Conservation (phyloP, 2,329 filamentous ascomycete species). For the Scedosporium aurantiacum region DNA sequence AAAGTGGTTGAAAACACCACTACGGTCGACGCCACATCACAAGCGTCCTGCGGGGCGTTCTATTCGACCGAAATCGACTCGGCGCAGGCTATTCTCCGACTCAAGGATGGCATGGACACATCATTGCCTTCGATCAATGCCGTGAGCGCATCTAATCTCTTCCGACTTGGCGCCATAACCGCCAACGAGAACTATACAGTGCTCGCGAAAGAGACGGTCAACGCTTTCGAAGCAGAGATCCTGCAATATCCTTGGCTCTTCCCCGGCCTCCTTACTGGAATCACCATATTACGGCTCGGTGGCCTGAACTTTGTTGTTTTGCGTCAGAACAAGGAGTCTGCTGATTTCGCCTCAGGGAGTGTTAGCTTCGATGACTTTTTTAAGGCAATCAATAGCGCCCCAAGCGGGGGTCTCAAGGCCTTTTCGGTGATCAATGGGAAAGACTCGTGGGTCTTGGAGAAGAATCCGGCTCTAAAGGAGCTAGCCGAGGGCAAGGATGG, state of each 20-base stretch:
- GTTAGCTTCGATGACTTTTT: background rate
- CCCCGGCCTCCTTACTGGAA: slow-evolving; percentile 62
- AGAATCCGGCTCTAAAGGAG: slow-evolving; percentile 14
- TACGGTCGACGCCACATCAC: slow-evolving; percentile 10
- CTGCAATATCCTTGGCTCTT: slow-evolving; percentile 91
- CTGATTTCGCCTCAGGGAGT: background rate
- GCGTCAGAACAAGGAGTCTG: background rate
- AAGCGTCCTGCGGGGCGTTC: slow-evolving; percentile 49
- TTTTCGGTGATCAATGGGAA: slow-evolving; percentile 7
- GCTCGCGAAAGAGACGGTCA: slow-evolving; percentile 62
- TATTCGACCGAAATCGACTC: slow-evolving; percentile 57
- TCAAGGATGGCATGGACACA: slow-evolving; percentile 94
- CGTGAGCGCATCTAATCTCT: slow-evolving; percentile 75
- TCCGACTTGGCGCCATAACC: slow-evolving; percentile 62
- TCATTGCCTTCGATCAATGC: slow-evolving; percentile 85
- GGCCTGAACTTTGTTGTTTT: slow-evolving; percentile 29
- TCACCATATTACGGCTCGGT: slow-evolving; percentile 67
- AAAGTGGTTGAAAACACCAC: slow-evolving; percentile 14
- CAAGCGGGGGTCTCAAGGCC: slow-evolving; percentile 5
- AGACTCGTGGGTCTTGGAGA: slow-evolving; percentile 9
- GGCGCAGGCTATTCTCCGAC: slow-evolving; percentile 64
- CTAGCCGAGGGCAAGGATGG: slow-evolving; percentile 10
- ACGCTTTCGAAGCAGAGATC: slow-evolving; percentile 83
- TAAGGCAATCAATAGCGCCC: background rate
- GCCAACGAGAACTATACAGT: slow-evolving; percentile 52